phyloP scores from a whole-genome alignment of 2,329 filamentous ascomycete genomes.

The Moelleriella libera region DNA sequence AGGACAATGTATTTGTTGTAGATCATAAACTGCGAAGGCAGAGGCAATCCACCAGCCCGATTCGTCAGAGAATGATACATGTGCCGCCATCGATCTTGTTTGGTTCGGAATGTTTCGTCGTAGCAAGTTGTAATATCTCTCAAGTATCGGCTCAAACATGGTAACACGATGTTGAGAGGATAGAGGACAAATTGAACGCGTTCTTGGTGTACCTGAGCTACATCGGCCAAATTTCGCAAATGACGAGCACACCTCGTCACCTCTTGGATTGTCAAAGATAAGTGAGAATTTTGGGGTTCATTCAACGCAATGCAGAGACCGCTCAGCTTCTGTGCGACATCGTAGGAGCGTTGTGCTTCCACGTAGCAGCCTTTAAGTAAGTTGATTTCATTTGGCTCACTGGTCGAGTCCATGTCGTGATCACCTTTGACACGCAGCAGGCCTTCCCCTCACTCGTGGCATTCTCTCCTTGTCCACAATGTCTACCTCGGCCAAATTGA shows the following conservation, averaged over 20 bases:
- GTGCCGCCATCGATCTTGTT: slow-evolving; percentile 38
- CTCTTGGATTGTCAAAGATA: slow-evolving; percentile 32
- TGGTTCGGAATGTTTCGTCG: slow-evolving; percentile 31
- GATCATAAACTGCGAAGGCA: slow-evolving; percentile 38
- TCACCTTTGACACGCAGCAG: not conserved
- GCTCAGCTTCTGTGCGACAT: slow-evolving; percentile 31
- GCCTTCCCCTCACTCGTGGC: not conserved
- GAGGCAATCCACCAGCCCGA: slow-evolving; percentile 33
- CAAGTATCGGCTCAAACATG: slow-evolving; percentile 37
- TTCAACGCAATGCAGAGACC: slow-evolving; percentile 30
- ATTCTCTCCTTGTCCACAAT: not conserved
- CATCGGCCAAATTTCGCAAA: slow-evolving; percentile 40
- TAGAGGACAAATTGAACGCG: slow-evolving; percentile 37
- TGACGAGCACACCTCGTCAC: slow-evolving; percentile 27
- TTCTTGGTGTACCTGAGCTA: slow-evolving; percentile 33
- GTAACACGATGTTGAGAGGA: slow-evolving; percentile 41
- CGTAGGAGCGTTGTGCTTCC: slow-evolving; percentile 38
- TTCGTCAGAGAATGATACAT: slow-evolving; percentile 43
- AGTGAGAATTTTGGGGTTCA: slow-evolving; percentile 28
- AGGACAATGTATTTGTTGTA: slow-evolving; percentile 40
- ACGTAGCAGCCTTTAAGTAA: slow-evolving; percentile 37
- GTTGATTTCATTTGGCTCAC: slow-evolving; percentile 15
- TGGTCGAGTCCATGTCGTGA: slow-evolving; percentile 12
- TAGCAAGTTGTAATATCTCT: slow-evolving; percentile 37
- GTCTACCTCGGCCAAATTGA: not conserved